phyloP scores from a whole-genome alignment of 257 asterid genomes.

The Lycium barbarum region DNA sequence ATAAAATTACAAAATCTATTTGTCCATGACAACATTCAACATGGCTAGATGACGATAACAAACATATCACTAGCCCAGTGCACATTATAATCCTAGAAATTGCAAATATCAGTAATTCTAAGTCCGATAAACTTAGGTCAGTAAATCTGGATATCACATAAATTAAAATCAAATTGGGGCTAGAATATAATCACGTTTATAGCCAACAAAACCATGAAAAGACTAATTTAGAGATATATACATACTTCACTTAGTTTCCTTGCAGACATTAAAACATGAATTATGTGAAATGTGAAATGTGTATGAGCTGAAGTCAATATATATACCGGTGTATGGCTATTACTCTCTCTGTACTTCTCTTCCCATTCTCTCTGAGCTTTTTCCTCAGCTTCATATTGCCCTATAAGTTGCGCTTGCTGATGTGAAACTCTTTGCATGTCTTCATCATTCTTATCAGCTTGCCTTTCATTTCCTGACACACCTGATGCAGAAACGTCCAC shows the following conservation, averaged over 20 bases:
- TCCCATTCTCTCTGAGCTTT: conserved; percentile 93
- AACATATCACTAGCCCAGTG: conserved; percentile 14
- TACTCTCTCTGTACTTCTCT: conserved; percentile 75
- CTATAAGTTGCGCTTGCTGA: conserved; percentile 64
- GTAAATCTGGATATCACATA: neutral
- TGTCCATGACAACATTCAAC: neutral
- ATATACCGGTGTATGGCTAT: conserved; percentile 64
- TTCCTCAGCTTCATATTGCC: conserved; percentile 73
- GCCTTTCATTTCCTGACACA: conserved; percentile 40
- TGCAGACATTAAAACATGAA: neutral
- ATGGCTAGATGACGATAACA: neutral
- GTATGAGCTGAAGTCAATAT: conserved; percentile 23
- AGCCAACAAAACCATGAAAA: neutral
- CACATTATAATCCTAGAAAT: neutral
- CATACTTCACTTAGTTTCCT: neutral
- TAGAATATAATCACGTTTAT: neutral
- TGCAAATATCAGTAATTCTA: neutral
- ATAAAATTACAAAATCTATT: neutral
- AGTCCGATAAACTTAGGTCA: neutral
- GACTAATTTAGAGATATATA: neutral
- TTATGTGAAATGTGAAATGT: neutral
- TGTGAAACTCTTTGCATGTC: conserved; percentile 68
- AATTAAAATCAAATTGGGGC: neutral
- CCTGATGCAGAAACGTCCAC: conserved; percentile 39
- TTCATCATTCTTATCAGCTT: conserved; percentile 44